Conservation (phyloP, 192 early-diverging fungal genomes). For the Coemansia sp. region DNA sequence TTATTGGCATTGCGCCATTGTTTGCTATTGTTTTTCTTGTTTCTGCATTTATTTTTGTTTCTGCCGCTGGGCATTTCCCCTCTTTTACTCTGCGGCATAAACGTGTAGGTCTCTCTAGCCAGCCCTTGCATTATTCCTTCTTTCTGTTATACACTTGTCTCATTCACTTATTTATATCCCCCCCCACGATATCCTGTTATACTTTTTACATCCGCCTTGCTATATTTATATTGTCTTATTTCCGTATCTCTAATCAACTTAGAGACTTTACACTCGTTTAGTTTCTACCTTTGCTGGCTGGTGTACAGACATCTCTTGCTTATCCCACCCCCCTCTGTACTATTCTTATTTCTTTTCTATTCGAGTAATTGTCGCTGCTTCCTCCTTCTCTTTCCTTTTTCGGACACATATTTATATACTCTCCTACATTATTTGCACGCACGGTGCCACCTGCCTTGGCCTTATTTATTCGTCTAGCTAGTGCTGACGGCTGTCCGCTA, state of each 20-base stretch:
- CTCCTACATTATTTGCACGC: not conserved
- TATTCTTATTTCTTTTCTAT: not conserved
- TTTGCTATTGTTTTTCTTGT: slow-evolving; percentile 9
- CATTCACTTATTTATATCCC: slow-evolving; percentile 8
- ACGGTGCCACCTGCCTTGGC: not conserved
- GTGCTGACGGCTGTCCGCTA: not conserved
- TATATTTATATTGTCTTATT: slow-evolving; percentile 9
- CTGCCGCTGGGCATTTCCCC: not conserved
- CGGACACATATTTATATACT: not conserved
- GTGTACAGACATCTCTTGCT: not conserved
- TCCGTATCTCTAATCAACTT: slow-evolving; percentile 1
- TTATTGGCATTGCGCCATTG: slow-evolving; percentile 11
- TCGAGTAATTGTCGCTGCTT: not conserved
- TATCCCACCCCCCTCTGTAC: not conserved
- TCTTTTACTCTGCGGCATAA: not conserved
- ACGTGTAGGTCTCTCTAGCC: slow-evolving; percentile 1
- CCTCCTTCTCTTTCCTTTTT: slow-evolving; percentile 5
- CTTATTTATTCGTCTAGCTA: not conserved
- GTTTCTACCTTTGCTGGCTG: not conserved
- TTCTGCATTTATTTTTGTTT: not conserved
- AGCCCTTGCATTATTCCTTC: slow-evolving; percentile 3
- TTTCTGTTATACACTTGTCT: slow-evolving; percentile 7
- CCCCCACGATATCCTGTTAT: not conserved
- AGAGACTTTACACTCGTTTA: slow-evolving; percentile 7
- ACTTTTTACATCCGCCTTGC: not conserved